phyloP scores from a whole-genome alignment of 352 stramenopile species.

The Globisporangium cylindrosporum region DNA sequence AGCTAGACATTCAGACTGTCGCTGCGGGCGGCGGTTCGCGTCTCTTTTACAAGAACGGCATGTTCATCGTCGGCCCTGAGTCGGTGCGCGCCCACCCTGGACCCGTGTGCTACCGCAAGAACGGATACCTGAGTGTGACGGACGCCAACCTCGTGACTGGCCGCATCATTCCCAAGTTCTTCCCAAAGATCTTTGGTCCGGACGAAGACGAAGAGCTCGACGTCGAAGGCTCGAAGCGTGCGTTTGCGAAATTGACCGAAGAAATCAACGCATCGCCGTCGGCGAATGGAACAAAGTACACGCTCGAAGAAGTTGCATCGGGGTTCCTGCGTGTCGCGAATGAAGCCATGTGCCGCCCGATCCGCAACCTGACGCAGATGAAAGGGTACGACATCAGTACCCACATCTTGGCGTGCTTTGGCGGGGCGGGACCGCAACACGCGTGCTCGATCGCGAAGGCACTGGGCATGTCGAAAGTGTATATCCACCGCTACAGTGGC shows the following conservation, averaged over 20 bases:
- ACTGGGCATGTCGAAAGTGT: constrained; percentile 96
- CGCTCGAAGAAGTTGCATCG: constrained; percentile 94
- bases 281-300: constrained; percentile 62
- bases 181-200: constrained; percentile 98
- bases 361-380: constrained; percentile 98
- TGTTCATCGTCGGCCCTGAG: constrained; percentile 98
- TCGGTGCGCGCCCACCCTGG: constrained; percentile 96
- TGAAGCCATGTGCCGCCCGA: constrained; percentile 99
- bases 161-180: constrained; percentile 95
- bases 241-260: constrained; percentile 90
- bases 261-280: constrained; percentile 83
- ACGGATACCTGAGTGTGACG: constrained; percentile 95
- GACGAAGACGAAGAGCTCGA: constrained; percentile 97
- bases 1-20: constrained; percentile 99
- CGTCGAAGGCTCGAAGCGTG: constrained; percentile 88
- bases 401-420: constrained; percentile 97
- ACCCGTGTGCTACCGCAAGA: constrained; percentile 97
- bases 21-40: constrained; percentile 95
- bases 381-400: constrained; percentile 97
- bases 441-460: constrained; percentile 96
- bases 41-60: constrained; percentile 95
- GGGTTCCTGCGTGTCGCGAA: constrained; percentile 98
- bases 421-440: constrained; percentile 97
- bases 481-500: constrained; percentile 98
- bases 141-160: constrained; percentile 98